These are phyloP conservation scores for Sicyos edulis DNA, from an alignment of 306 rosid species.

Conservation along the genomic window DNA sequence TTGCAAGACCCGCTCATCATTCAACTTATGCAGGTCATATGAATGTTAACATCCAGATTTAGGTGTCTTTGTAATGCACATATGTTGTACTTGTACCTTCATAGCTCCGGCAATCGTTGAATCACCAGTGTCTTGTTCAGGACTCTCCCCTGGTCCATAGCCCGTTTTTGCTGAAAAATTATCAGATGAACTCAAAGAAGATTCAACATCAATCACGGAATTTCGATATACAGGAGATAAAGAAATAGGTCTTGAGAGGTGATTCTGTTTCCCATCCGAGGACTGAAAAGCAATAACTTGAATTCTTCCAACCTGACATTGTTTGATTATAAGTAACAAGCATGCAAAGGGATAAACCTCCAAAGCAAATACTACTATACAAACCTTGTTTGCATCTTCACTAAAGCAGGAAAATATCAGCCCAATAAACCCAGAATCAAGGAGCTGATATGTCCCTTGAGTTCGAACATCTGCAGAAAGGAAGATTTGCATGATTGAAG, in stretches of 20 bases:
- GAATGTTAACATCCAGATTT: slow-evolving; percentile 18
- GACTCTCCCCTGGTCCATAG: slow-evolving; percentile 44
- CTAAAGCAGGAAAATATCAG: slow-evolving; percentile 92
- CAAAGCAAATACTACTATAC: slow-evolving; percentile 25
- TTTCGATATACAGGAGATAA: slow-evolving; percentile 58
- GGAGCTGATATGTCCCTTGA: slow-evolving; percentile 95
- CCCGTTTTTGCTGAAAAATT: slow-evolving; percentile 37
- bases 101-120: slow-evolving; percentile 46
- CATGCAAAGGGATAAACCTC: slow-evolving; percentile 16
- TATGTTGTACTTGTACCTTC: slow-evolving; percentile 43
- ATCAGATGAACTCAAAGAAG: slow-evolving; percentile 82
- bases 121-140: slow-evolving; percentile 72
- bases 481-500: slow-evolving; percentile 9
- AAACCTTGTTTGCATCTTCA: slow-evolving; percentile 84
- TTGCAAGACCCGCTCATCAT: slow-evolving; percentile 20
- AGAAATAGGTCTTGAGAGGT: slow-evolving; percentile 47
- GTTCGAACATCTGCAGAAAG: slow-evolving; percentile 72
- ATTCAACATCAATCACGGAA: slow-evolving; percentile 81
- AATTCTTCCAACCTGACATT: slow-evolving; percentile 80
- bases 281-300: slow-evolving; percentile 98
- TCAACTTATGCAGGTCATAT: slow-evolving; percentile 7
- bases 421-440: slow-evolving; percentile 94
- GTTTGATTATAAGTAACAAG: slow-evolving; percentile 6
- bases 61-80: background rate
- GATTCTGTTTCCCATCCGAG: slow-evolving; percentile 78